phyloP scores from a whole-genome alignment of 768 basidiomycete species.

The Ramaria sp. region DNA sequence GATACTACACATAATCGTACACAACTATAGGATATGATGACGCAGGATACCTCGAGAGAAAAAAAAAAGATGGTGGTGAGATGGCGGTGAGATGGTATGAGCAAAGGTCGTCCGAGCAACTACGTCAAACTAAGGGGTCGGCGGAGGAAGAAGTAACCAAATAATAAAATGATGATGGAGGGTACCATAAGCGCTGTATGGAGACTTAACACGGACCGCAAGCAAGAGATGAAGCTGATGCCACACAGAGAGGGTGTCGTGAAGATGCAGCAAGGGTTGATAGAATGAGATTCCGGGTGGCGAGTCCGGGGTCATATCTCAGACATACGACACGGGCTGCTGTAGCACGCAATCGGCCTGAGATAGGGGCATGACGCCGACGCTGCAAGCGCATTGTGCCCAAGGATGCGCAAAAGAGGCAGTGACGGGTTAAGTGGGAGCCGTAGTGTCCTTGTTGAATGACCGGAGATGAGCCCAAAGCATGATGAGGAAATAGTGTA shows the following conservation, averaged over 20 bases:
- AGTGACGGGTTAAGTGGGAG: not conserved
- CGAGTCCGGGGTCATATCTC: conserved; percentile 5
- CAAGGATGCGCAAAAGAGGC: not conserved
- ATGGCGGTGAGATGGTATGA: not conserved
- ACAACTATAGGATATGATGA: not conserved
- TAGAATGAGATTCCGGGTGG: conserved; percentile 3
- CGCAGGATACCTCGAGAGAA: not conserved
- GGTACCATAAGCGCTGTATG: not conserved
- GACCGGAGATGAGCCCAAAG: not conserved
- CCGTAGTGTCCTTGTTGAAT: not conserved
- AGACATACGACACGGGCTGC: not conserved
- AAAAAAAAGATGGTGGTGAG: no score
- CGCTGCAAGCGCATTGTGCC: not conserved
- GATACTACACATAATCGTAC: conserved; percentile 3
- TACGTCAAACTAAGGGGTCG: not conserved
- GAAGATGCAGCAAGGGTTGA: not conserved
- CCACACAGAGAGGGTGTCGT: not conserved
- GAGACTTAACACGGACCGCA: not conserved
- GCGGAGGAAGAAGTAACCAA: not conserved
- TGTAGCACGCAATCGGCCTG: not conserved
- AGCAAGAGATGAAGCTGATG: not conserved
- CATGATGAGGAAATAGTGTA: not conserved
- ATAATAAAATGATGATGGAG: not conserved
- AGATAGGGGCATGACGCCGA: not conserved
- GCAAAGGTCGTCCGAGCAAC: not conserved